Conservation (phyloP, 768 basidiomycete species). For the Mycena latifolia region DNA sequence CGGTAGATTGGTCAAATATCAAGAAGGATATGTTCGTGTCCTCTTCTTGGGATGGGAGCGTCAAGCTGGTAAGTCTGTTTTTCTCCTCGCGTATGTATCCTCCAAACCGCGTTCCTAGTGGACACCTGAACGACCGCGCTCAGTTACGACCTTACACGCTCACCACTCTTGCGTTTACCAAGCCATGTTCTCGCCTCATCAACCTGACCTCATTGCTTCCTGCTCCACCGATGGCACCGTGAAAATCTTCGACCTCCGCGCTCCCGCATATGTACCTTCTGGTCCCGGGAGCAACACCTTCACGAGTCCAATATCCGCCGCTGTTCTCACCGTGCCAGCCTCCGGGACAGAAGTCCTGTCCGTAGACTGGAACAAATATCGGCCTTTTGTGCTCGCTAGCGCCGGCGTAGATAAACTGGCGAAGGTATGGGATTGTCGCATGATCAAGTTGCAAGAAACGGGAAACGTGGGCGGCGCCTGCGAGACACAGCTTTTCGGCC, state of each 20-base stretch:
- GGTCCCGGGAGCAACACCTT: slow-evolving; percentile 67
- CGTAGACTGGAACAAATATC: slow-evolving; percentile 95
- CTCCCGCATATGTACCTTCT: slow-evolving; percentile 68
- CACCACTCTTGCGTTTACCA: slow-evolving; percentile 91
- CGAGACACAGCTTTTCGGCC: slow-evolving; percentile 79
- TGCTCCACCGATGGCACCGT: slow-evolving; percentile 91
- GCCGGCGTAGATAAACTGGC: slow-evolving; percentile 83
- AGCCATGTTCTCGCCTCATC: slow-evolving; percentile 93
- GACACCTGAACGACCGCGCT: slow-evolving; percentile 85
- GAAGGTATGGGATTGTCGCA: slow-evolving; percentile 90
- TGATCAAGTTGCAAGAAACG: slow-evolving; percentile 71
- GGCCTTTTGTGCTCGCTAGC: slow-evolving; percentile 80
- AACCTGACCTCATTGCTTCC: slow-evolving; percentile 83
- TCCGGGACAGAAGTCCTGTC: slow-evolving; percentile 83
- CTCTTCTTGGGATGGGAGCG: slow-evolving; percentile 91
- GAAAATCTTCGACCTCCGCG: slow-evolving; percentile 85
- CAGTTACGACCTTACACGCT: slow-evolving; percentile 84
- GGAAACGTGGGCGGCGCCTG: slow-evolving; percentile 78
- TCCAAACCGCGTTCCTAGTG: slow-evolving; percentile 65
- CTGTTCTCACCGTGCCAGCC: slow-evolving; percentile 83
- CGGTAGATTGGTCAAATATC: slow-evolving; percentile 96
- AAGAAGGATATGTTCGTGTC: slow-evolving; percentile 90
- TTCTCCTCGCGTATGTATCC: not conserved
- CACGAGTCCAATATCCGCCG: slow-evolving; percentile 75
- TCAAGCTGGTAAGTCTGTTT: slow-evolving; percentile 79